These are phyloP conservation scores for Verticillium dahliae DNA, from an alignment of 2,329 filamentous ascomycete species.

Conservation along the genomic window DNA sequence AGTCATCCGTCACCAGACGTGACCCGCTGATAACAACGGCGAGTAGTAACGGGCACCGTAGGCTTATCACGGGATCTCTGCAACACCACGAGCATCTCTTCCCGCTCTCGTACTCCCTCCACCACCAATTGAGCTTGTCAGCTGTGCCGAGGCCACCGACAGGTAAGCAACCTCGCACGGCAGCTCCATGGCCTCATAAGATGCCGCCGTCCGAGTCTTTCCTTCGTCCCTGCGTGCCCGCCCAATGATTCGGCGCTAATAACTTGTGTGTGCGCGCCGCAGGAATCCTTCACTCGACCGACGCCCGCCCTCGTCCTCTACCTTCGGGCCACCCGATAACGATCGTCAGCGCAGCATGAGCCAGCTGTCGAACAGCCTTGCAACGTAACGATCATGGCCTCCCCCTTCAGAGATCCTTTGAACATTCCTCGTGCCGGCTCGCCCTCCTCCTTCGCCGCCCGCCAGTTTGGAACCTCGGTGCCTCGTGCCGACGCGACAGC, in stretches of 20 bases:
- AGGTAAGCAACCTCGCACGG: not conserved
- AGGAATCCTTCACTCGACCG: not conserved
- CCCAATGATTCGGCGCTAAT: not conserved
- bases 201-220: not conserved
- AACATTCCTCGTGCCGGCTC: conserved; percentile 21
- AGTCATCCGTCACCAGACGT: not conserved
- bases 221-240: too few species aligned
- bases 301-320: not conserved
- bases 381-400: conserved; percentile 21
- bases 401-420: conserved; percentile 28
- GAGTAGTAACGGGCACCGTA: not conserved
- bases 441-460: conserved; percentile 39
- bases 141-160: conserved; percentile 3
- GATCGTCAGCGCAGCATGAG: not conserved
- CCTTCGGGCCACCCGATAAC: not conserved
- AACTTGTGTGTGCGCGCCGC: not conserved
- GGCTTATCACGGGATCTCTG: conserved; percentile 12
- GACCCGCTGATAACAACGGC: not conserved
- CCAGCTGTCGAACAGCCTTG: not conserved
- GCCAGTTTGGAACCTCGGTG: conserved; percentile 40
- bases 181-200: not conserved
- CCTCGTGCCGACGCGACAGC: conserved; percentile 55
- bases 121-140: conserved; percentile 12
- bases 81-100: not conserved
- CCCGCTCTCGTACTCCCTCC: not conserved